Evolutionary conservation across 2,329 filamentous ascomycete genomes (phyloP), one percentile per base, ranked within the genome.

Genomic region (Curvularia eragrostidis): DNA sequence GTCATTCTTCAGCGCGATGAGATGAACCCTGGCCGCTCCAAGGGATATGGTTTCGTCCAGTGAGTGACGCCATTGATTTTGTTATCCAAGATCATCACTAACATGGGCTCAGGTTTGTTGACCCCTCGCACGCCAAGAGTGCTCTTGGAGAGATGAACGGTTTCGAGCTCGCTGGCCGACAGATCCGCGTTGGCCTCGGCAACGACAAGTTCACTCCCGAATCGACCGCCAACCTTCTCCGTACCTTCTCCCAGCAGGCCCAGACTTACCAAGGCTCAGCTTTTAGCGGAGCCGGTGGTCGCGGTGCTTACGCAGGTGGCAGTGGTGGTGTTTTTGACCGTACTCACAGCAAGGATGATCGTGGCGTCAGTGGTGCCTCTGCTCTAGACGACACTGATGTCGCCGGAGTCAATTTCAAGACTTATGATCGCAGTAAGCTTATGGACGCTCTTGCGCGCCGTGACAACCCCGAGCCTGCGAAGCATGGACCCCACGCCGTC

Each of bases 131-230:
- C 79, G 95, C 95, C 74, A 91, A 94, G 75, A 91, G 97, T 78
- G 96, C 95, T 61, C 84, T 99, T 64, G 93, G 97, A 79, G 97
- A 97, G 81, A 97, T 99, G 94, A 99, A 99, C 80, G 93, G 94
- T 65, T 99, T 98, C 81, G 95, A 98, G 80, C 88, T 99, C 69
- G 95, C 95, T 72, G 93, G 93, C 79, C 93, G 95, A 77, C 93
- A 93, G 64, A 98, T 99, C 78, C 93, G 95, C 76, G 96, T 99
- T 79, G 95, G 95, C 79, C 91, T 99, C 82, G 95, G 95, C 80
- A 99, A 97, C 83, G 95, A 99, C 91, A 98, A 98, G 87, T 98
- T 98, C 81, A 98, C 93, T 80, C 91, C 93, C 74, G 95, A 98
- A 82, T 95, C 93, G 80, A 97, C 92, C 79, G 90, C 92, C 78